Evolutionary conservation across 148 eudicot genomes (phyloP), one percentile per base, ranked within the genome.

Genomic region (Rhododendron molle): DNA sequence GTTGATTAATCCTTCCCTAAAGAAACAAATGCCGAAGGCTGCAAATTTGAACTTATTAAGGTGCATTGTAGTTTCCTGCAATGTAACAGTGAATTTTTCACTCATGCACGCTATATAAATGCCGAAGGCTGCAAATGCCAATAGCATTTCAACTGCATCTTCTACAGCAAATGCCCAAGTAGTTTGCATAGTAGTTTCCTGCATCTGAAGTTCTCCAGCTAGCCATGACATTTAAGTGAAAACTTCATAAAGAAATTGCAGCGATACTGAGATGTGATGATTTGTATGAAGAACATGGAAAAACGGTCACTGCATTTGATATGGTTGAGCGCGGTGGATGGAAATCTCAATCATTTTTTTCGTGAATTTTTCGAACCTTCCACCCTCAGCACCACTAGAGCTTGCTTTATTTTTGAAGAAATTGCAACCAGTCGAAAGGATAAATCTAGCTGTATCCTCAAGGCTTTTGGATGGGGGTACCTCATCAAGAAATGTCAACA

Each of bases 401-500:
- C 3, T 28, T 49, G 14, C 38, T 78, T 30, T 80, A 15, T 14
- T 2, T 40, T 14, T 82, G 84, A 65, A n/a, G 52, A 82, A 76
- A 84, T 76, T 46, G 32, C 21, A 58, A 40, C 74, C 46, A 60
- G 6, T 5, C 15, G 15, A 60, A 85, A 78, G 13, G 82, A 65
- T 8, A 21, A 49, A 28, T 5, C 52, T 36, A 43, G 69, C 13
- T 73, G 47, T 26, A 28, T 83, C 44, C 44, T 52, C 36, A 54
- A 18, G 83, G n/a, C 52, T 78, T 84, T 43, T 85, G 26, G 69
- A 49, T 62, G 32, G 21, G 38, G 26, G 34, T 11, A 26, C 76
- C 40, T 44, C 8, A 26, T 18, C 67, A 28, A 34, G 21, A 40
- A 86, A 28, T 54, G 85, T 86, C 88, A 76, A 81, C 85, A 2